A percentile compares a stretch with the other conserved stretches of the same genome.
Conservation (phyloP, 2,329 filamentous ascomycete genomes). For the Lasiodiplodia gonubiensis region DNA sequence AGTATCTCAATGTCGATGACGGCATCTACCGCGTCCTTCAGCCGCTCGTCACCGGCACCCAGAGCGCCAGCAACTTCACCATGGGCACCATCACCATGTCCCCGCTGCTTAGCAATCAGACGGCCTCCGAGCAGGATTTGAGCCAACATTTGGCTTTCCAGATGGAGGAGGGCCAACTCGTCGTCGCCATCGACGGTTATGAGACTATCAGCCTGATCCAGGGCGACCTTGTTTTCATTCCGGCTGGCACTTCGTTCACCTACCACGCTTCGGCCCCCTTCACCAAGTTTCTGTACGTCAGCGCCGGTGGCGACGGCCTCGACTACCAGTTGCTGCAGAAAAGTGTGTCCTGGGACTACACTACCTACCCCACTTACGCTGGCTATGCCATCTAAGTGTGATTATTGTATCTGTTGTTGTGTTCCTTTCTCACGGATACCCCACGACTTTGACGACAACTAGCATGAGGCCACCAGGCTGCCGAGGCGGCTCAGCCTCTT, state of each 20-base stretch:
- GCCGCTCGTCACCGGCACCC: conserved; percentile 50
- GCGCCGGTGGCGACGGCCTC: conserved; percentile 33
- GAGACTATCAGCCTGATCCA: conserved; percentile 38
- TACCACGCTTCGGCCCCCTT: conserved; percentile 40
- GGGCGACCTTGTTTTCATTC: conserved; percentile 50
- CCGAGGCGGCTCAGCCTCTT: not conserved
- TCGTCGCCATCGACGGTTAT: conserved; percentile 42
- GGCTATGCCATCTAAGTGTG: conserved; percentile 7
- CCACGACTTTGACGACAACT: conserved; percentile 18
- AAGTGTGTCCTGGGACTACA: conserved; percentile 32
- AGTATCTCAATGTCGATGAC: conserved; percentile 48
- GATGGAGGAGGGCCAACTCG: conserved; percentile 47
- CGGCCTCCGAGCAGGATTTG: conserved; percentile 32
- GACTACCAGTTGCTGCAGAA: conserved; percentile 32
- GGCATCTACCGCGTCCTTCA: conserved; percentile 52
- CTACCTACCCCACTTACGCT: conserved; percentile 31
- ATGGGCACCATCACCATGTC: conserved; percentile 52
- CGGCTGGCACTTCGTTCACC: conserved; percentile 40
- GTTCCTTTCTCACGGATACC: conserved; percentile 15
- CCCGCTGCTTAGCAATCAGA: conserved; percentile 33
- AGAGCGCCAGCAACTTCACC: conserved; percentile 52
- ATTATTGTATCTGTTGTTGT: not conserved
- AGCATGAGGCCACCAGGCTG: conserved; percentile 9
- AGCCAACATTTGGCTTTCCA: conserved; percentile 45
- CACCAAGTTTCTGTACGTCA: conserved; percentile 37